Evolutionary conservation across 2,329 filamentous ascomycete species (phyloP).

Genomic region (Monosporascus cannonballus): DNA sequence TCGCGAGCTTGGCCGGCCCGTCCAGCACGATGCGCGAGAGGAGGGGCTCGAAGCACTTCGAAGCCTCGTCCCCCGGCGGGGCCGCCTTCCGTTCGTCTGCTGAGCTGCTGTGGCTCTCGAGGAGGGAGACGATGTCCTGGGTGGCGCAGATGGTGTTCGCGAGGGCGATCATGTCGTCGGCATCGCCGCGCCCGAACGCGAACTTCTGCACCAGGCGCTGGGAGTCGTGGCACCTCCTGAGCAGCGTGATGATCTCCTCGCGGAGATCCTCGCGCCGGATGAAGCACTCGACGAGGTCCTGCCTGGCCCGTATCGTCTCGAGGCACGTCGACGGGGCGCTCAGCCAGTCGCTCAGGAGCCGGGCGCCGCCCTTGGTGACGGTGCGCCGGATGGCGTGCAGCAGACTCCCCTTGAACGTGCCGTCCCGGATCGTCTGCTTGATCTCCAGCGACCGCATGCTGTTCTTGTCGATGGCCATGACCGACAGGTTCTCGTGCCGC

Average conservation of each 20-base stretch:
- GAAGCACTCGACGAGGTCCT: conserved; percentile 77
- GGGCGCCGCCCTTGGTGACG: conserved; percentile 83
- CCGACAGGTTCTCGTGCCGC: conserved; percentile 65
- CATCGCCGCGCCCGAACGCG: conserved; percentile 81
- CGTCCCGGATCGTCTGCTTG: conserved; percentile 76
- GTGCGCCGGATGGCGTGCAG: conserved; percentile 86
- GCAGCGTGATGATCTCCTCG: conserved; percentile 60
- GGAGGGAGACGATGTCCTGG: conserved; percentile 52
- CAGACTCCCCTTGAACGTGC: conserved; percentile 72
- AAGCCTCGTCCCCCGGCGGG: conserved; percentile 33
- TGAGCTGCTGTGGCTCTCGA: background rate
- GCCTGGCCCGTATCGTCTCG: conserved; percentile 66
- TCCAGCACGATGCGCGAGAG: conserved; percentile 55
- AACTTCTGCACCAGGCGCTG: conserved; percentile 92
- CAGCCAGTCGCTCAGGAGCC: conserved; percentile 79
- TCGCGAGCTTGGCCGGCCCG: conserved; percentile 62
- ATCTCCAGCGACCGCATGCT: conserved; percentile 87
- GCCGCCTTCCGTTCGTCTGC: conserved; percentile 18
- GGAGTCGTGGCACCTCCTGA: conserved; percentile 76
- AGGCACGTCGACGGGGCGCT: conserved; percentile 87
- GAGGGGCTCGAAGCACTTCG: conserved; percentile 18
- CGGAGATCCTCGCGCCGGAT: conserved; percentile 60
- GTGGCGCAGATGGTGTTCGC: conserved; percentile 76
- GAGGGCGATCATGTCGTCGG: conserved; percentile 81
- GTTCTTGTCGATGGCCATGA: conserved; percentile 89